Evolutionary conservation across 179 eudicot species (phyloP), one percentile per base, ranked within the genome.

Genomic region (Heliamphora ciliata): DNA sequence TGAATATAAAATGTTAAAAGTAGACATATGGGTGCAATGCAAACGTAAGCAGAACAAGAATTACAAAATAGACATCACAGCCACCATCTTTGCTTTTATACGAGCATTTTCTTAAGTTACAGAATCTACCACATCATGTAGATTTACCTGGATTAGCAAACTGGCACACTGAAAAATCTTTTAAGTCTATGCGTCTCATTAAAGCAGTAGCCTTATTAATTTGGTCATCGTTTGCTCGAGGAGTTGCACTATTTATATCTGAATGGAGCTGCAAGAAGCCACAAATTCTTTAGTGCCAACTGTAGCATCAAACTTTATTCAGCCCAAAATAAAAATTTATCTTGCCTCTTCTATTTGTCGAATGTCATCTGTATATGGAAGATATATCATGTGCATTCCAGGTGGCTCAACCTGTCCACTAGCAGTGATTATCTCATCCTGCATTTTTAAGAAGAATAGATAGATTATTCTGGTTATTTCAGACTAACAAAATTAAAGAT

Each of bases 381-480:
- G 95, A 84, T 89, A 87, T 84, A 97, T 91, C 98, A 97, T 93
- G 90, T 97, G 95, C 98, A 97, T 85, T 84, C 99, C 99, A 74
- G 99, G 97, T 55, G 99, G 99, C 87, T 97, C 99, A 84, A 93
- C 85, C 89, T 92, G 98, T 85, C 97, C 97, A 80, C 97, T 80
- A 31, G 90, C 51, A 87, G 79, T 89, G 68, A 80, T 73, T 84
- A 92, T 88, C 89, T 97, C 99, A 75, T 94, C 99, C 99, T 97
- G 94, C 89, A 74, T 69, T 50, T 74, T 21, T 44, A 24, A 60
- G 56, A 46, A 72, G 58, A 11, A 24, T 40, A 68, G 69, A 11
- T 47, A 69, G 54, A 21, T 51, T 74, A 47, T 79, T 55, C 15
- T 60, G 6, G 5, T 13, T 50, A 46, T 21, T 21, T 21, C 24